A percentile compares a stretch with the other conserved stretches of the same genome.
These are phyloP conservation scores for Sarocladiaceae sp. DNA, from an alignment of 2,329 filamentous ascomycete species.

Conservation along the genomic window DNA sequence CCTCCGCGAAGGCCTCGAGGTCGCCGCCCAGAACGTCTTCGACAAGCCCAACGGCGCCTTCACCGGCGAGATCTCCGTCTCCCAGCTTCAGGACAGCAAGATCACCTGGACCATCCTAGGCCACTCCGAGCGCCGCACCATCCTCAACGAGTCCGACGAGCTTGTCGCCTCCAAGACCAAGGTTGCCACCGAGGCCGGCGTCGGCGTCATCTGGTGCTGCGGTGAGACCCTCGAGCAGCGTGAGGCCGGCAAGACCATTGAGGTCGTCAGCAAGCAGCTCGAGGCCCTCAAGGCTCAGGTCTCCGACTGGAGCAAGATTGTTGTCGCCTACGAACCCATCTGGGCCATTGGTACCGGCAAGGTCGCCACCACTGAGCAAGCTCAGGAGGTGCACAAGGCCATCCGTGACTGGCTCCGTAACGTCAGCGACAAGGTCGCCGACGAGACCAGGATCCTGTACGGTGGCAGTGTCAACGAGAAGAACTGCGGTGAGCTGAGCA, in stretches of 20 bases:
- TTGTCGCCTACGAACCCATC: conserved; percentile 98
- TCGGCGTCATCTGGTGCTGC: conserved; percentile 94
- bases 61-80: conserved; percentile 91
- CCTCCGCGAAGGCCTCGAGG: conserved; percentile 68
- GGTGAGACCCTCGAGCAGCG: conserved; percentile 93
- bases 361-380: conserved; percentile 82
- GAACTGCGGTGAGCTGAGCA: conserved; percentile 91
- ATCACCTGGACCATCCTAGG: conserved; percentile 89
- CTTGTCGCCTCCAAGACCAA: conserved; percentile 93
- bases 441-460: conserved; percentile 90
- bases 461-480: conserved; percentile 96
- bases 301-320: conserved; percentile 86
- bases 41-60: conserved; percentile 96
- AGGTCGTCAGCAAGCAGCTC: conserved; percentile 80
- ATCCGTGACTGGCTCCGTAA: conserved; percentile 86
- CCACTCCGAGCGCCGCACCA: conserved; percentile 89
- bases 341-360: conserved; percentile 95
- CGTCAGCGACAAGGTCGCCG: conserved; percentile 67
- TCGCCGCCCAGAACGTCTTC: conserved; percentile 94
- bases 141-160: conserved; percentile 79
- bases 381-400: conserved; percentile 87
- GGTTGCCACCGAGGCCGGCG: conserved; percentile 76
- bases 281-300: conserved; percentile 71
- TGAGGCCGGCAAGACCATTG: conserved; percentile 77
- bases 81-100: conserved; percentile 82